Percentiles rank a stretch among this genome's conserved stretches.
Conservation (phyloP, 1,139 yeast genomes). For the Ashbya aceris region DNA sequence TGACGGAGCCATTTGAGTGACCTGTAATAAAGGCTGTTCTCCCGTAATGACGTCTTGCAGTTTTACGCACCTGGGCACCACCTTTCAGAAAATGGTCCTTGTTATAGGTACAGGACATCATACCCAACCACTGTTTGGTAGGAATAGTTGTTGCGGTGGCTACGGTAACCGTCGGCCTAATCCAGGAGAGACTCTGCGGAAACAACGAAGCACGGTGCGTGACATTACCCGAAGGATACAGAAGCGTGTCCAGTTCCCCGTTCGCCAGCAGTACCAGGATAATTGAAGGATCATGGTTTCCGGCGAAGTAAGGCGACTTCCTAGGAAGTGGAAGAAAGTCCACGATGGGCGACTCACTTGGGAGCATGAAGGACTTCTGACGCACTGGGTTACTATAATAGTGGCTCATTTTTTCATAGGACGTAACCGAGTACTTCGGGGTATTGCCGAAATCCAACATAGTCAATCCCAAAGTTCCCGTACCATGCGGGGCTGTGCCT, state of each 20-base stretch:
- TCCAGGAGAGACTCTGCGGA: constrained; percentile 73
- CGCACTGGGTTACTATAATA: constrained; percentile 62
- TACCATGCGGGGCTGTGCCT: constrained; percentile 36
- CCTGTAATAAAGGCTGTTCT: constrained; percentile 71
- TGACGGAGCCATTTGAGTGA: constrained; percentile 68
- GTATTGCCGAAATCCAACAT: constrained; percentile 74
- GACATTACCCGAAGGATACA: constrained; percentile 47
- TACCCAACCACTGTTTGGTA: constrained; percentile 61
- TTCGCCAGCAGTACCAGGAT: constrained; percentile 49
- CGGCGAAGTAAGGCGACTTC: constrained; percentile 56
- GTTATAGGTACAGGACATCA: constrained; percentile 45
- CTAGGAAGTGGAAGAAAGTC: constrained; percentile 46
- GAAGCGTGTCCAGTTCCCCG: constrained; percentile 47
- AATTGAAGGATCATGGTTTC: constrained; percentile 58
- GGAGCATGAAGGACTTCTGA: constrained; percentile 46
- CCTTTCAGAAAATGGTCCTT: constrained; percentile 50
- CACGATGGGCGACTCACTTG: constrained; percentile 35
- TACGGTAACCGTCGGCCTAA: constrained; percentile 61
- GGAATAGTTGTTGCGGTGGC: constrained; percentile 48
- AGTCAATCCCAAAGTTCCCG: constrained; percentile 47
- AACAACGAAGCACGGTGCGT: constrained; percentile 51
- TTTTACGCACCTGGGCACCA: constrained; percentile 57
- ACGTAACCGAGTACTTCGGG: constrained; percentile 67
- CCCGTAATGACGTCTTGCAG: constrained; percentile 47
- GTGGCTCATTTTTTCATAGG: constrained; percentile 72